Conservation (phyloP, 2,329 filamentous ascomycete genomes). For the Pyrenophora teres region DNA sequence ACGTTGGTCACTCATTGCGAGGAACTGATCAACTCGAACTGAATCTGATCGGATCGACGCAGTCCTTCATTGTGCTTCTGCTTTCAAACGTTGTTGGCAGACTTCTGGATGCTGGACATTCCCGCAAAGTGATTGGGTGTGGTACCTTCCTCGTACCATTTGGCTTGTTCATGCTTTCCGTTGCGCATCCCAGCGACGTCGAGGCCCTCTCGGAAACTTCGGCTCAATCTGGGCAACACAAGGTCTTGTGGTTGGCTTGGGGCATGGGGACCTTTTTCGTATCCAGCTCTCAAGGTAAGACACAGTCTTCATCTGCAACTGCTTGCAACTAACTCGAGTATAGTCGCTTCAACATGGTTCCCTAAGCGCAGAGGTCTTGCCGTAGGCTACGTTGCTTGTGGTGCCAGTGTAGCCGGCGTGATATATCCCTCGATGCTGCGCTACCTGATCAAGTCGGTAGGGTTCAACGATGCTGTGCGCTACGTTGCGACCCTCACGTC, state of each 20-base stretch:
- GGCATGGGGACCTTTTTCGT: slow-evolving; percentile 61
- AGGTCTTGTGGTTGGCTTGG: slow-evolving; percentile 53
- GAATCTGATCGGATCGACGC: slow-evolving; percentile 55
- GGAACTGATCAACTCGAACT: slow-evolving; percentile 48
- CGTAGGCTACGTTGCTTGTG: slow-evolving; percentile 57
- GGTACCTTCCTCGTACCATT: slow-evolving; percentile 51
- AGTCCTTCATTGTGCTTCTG: slow-evolving; percentile 54
- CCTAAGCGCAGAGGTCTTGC: slow-evolving; percentile 53
- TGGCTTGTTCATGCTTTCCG: slow-evolving; percentile 53
- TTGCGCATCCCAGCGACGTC: slow-evolving; percentile 47
- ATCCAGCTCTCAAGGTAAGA: slow-evolving; percentile 55
- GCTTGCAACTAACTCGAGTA: slow-evolving; percentile 5
- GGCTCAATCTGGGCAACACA: slow-evolving; percentile 54
- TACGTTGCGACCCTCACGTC: slow-evolving; percentile 50
- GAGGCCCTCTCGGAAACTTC: slow-evolving; percentile 48
- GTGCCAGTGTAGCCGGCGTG: slow-evolving; percentile 54
- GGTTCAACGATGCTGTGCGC: slow-evolving; percentile 54
- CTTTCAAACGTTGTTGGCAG: slow-evolving; percentile 55
- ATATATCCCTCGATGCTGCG: slow-evolving; percentile 56
- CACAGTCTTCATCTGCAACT: too few relatives aligned
- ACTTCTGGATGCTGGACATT: slow-evolving; percentile 55
- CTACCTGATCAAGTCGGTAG: slow-evolving; percentile 49
- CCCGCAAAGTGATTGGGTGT: slow-evolving; percentile 46
- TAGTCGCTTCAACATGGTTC: slow-evolving; percentile 58
- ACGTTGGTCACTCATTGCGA: slow-evolving; percentile 52